These are phyloP conservation scores for Fusarium secorum DNA, from an alignment of 2,329 filamentous ascomycete genomes.

Conservation along the genomic window DNA sequence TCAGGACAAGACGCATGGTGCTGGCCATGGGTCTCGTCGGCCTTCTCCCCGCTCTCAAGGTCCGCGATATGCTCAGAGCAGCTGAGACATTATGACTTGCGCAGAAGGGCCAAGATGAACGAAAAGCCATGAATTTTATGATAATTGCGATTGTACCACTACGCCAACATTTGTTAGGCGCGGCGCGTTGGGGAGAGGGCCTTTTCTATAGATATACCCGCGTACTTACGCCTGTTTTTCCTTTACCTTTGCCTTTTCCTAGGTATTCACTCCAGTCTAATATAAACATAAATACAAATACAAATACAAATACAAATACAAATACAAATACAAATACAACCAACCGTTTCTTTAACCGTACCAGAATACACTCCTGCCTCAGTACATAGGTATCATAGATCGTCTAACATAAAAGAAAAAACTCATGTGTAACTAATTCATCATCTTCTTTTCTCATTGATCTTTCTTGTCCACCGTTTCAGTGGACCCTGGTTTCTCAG, in stretches of 20 bases:
- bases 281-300: not conserved
- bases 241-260: not conserved
- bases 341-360: slow-evolving; percentile 6
- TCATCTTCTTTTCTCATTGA: slow-evolving; percentile 26
- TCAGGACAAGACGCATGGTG: slow-evolving; percentile 43
- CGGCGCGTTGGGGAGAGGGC: slow-evolving; percentile 34
- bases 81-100: slow-evolving; percentile 39
- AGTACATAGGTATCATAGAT: slow-evolving; percentile 39
- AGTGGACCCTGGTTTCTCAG: slow-evolving; percentile 18
- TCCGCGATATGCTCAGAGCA: slow-evolving; percentile 30
- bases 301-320: not conserved
- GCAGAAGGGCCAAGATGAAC: not conserved
- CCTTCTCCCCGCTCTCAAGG: slow-evolving; percentile 36
- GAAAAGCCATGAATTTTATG: slow-evolving; percentile 5
- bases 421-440: slow-evolving; percentile 1
- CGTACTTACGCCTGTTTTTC: slow-evolving; percentile 30
- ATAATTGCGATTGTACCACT: slow-evolving; percentile 32
- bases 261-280: slow-evolving; percentile 21
- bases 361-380: slow-evolving; percentile 14
- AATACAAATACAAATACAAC: slow-evolving; percentile 19
- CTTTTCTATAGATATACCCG: slow-evolving; percentile 41
- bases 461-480: slow-evolving; percentile 22
- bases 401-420: slow-evolving; percentile 13
- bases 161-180: slow-evolving; percentile 1
- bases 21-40: slow-evolving; percentile 45